Percentiles rank a stretch among this genome's conserved stretches.
Conservation (phyloP, 345 rosid species). For the Microthlaspi erraticum region DNA sequence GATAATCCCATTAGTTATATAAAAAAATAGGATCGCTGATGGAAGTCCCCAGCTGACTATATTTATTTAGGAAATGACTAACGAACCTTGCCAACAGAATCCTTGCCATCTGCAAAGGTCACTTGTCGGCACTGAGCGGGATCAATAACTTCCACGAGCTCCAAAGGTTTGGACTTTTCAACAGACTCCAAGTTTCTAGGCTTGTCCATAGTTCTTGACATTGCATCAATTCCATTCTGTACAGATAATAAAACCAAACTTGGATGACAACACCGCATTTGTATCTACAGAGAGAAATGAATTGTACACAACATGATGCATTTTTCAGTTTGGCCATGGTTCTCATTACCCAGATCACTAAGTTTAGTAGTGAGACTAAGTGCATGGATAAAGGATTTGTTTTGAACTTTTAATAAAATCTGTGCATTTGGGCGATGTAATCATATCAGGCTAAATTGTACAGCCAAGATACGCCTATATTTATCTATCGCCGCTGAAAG, state of each 20-base stretch:
- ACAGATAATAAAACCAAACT: slow-evolving; percentile 25
- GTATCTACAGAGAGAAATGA: slow-evolving; percentile 9
- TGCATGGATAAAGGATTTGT: slow-evolving; percentile 2
- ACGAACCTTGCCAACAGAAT: slow-evolving; percentile 80
- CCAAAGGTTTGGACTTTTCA: slow-evolving; percentile 84
- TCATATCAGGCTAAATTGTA: slow-evolving; percentile 7
- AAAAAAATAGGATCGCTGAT: background rate
- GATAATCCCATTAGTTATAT: background rate
- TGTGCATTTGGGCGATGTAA: slow-evolving; percentile 3
- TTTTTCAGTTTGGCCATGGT: background rate
- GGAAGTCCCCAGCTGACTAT: background rate
- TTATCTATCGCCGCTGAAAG: slow-evolving; percentile 6
- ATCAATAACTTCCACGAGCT: slow-evolving; percentile 74
- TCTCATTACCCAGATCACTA: slow-evolving; percentile 2
- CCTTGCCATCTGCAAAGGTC: slow-evolving; percentile 72
- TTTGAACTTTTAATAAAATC: background rate
- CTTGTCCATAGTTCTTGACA: slow-evolving; percentile 79
- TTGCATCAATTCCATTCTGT: slow-evolving; percentile 87
- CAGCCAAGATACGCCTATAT: slow-evolving; percentile 9
- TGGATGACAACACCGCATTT: background rate
- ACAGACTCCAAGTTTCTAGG: slow-evolving; percentile 62
- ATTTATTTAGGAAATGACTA: slow-evolving; percentile 11
- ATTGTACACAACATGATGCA: no score
- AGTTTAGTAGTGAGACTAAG: slow-evolving; percentile 1
- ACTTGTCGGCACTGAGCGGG: slow-evolving; percentile 71